These are phyloP conservation scores for Penicillium robsamsonii DNA, from an alignment of 495 filamentous ascomycete genomes.

Conservation along the genomic window DNA sequence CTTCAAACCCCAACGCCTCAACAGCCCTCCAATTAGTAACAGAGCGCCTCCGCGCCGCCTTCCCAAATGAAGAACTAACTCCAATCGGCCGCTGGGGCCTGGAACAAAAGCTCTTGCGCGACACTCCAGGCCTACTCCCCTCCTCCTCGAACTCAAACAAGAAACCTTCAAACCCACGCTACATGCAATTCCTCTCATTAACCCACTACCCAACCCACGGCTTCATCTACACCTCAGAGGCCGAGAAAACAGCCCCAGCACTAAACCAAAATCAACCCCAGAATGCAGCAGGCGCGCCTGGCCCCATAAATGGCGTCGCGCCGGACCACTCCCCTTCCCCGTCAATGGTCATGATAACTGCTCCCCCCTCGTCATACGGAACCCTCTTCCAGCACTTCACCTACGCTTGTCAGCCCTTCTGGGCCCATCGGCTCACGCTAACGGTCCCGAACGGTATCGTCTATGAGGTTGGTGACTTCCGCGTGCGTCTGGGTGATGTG, in stretches of 20 bases:
- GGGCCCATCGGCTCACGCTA: slow-evolving; percentile 44
- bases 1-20: slow-evolving; percentile 42
- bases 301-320: neutral
- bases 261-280: neutral
- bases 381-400: slow-evolving; percentile 45
- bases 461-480: slow-evolving; percentile 48
- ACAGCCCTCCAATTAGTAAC: slow-evolving; percentile 37
- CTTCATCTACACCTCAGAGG: slow-evolving; percentile 46
- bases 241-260: slow-evolving; percentile 20
- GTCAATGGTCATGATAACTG: slow-evolving; percentile 43
- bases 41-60: slow-evolving; percentile 41
- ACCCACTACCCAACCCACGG: slow-evolving; percentile 41
- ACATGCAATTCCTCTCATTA: slow-evolving; percentile 48
- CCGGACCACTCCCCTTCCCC: slow-evolving; percentile 1
- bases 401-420: slow-evolving; percentile 47
- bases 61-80: slow-evolving; percentile 38
- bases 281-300: neutral
- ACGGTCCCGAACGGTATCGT: slow-evolving; percentile 39
- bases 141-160: slow-evolving; percentile 27
- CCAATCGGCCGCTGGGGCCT: slow-evolving; percentile 43
- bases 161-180: slow-evolving; percentile 32
- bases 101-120: slow-evolving; percentile 47
- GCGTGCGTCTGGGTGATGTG: slow-evolving; percentile 46
- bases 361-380: slow-evolving; percentile 32
- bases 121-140: slow-evolving; percentile 46